These are phyloP conservation scores for Colletotrichum tanaceti DNA, from an alignment of 2,329 filamentous ascomycete species.

Conservation along the genomic window DNA sequence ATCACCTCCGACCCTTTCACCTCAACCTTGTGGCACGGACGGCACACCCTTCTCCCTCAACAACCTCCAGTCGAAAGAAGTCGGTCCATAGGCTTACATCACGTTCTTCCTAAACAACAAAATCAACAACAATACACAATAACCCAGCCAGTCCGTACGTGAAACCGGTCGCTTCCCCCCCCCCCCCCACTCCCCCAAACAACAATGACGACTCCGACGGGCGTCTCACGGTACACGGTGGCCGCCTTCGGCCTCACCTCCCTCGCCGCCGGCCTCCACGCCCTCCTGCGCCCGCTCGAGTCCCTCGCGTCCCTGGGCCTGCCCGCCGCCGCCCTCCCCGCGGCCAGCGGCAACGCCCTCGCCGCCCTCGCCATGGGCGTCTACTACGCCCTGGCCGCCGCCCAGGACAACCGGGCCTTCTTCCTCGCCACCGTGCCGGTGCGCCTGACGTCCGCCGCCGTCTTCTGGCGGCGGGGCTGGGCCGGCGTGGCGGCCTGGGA, in stretches of 20 bases:
- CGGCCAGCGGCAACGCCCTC: slow-evolving; percentile 42
- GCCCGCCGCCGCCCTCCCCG: slow-evolving; percentile 34
- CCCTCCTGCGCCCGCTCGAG: slow-evolving; percentile 5
- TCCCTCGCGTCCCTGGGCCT: neutral
- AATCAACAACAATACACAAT: no score
- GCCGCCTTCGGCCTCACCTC: slow-evolving; percentile 44
- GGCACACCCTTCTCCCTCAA: neutral
- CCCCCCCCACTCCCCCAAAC: no score
- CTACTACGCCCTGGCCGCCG: slow-evolving; percentile 49
- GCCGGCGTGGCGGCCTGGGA: slow-evolving; percentile 46
- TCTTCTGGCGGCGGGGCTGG: slow-evolving; percentile 48
- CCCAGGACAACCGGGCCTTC: slow-evolving; percentile 48
- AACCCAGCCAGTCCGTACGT: no score
- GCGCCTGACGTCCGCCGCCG: slow-evolving; percentile 45
- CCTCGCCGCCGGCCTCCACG: slow-evolving; percentile 41
- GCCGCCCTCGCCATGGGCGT: slow-evolving; percentile 49
- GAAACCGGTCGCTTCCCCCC: no score
- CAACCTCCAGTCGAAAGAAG: neutral
- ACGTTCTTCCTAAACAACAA: no score
- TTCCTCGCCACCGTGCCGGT: slow-evolving; percentile 48
- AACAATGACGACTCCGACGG: slow-evolving; percentile 1
- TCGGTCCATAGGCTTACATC: neutral
- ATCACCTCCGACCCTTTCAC: neutral
- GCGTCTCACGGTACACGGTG: slow-evolving; percentile 37
- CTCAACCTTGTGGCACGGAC: slow-evolving; percentile 1